Conservation (phyloP, 257 asterid species). For the Euphrasia confusa region DNA sequence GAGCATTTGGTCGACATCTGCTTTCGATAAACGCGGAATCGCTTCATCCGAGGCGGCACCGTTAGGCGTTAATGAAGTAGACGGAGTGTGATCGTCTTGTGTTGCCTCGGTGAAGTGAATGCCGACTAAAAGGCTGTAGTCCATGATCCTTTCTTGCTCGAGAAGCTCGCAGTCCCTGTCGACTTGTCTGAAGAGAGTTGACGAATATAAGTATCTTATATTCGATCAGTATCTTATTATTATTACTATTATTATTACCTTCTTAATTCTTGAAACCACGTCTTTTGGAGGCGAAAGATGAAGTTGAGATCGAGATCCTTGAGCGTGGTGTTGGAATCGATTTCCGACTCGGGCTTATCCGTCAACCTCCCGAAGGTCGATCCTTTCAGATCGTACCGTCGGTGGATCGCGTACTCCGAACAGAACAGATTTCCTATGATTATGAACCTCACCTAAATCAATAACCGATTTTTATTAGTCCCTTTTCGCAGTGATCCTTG, state of each 20-base stretch:
- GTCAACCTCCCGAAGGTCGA: slow-evolving; percentile 86
- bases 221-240: no score
- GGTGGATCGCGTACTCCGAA: slow-evolving; percentile 66
- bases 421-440: slow-evolving; percentile 89
- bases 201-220: no score
- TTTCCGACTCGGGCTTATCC: slow-evolving; percentile 80
- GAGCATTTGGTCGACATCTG: slow-evolving; percentile 74
- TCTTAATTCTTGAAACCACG: slow-evolving; percentile 82
- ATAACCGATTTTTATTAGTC: slow-evolving; percentile 2
- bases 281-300: slow-evolving; percentile 64
- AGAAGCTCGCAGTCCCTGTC: slow-evolving; percentile 71
- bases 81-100: slow-evolving; percentile 33
- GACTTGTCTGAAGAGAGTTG: slow-evolving; percentile 47
- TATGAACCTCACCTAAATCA: slow-evolving; percentile 68
- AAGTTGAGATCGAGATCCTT: slow-evolving; percentile 92
- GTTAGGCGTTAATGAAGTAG: slow-evolving; percentile 33
- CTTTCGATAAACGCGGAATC: slow-evolving; percentile 57
- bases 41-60: slow-evolving; percentile 61
- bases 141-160: slow-evolving; percentile 77
- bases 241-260: no score
- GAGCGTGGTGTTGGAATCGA: slow-evolving; percentile 80
- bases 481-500: no score
- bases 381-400: slow-evolving; percentile 80
- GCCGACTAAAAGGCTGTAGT: slow-evolving; percentile 73
- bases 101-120: slow-evolving; percentile 54